phyloP scores from a whole-genome alignment of 768 basidiomycete genomes.

The Glaciozyma antarctica region DNA sequence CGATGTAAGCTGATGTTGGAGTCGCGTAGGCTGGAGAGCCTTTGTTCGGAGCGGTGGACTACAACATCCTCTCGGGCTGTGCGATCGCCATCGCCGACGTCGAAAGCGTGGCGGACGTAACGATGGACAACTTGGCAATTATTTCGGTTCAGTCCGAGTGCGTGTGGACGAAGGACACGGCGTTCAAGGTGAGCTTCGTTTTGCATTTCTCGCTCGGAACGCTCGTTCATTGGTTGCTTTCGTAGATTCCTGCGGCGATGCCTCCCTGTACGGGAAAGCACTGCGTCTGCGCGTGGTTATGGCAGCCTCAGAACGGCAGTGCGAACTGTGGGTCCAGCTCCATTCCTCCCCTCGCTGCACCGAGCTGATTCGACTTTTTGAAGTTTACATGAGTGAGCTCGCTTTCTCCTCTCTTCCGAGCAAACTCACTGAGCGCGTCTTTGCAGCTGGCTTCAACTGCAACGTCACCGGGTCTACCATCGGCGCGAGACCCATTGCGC shows the following conservation, averaged over 20 bases:
- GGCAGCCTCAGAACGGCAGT: neutral
- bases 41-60: slow-evolving; percentile 5
- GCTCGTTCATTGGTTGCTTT: neutral
- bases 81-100: slow-evolving; percentile 27
- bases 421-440: neutral
- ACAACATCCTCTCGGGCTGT: slow-evolving; percentile 21
- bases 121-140: slow-evolving; percentile 36
- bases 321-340: neutral
- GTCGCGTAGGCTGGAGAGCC: slow-evolving; percentile 2
- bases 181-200: slow-evolving; percentile 32
- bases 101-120: slow-evolving; percentile 26
- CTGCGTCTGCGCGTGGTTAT: slow-evolving; percentile 35
- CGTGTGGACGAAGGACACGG: slow-evolving; percentile 29
- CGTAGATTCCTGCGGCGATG: slow-evolving; percentile 33
- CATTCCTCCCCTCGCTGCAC: neutral
- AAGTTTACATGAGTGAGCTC: neutral
- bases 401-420: neutral
- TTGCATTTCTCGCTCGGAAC: neutral
- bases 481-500: neutral
- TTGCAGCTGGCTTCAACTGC: neutral
- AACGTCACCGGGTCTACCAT: neutral
- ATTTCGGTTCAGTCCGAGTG: slow-evolving; percentile 36
- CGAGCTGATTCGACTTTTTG: neutral
- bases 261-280: slow-evolving; percentile 36
- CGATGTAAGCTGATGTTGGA: no score